Evolutionary conservation across 805 yeast genomes (phyloP).

Genomic region (Nakazawaea populi): DNA sequence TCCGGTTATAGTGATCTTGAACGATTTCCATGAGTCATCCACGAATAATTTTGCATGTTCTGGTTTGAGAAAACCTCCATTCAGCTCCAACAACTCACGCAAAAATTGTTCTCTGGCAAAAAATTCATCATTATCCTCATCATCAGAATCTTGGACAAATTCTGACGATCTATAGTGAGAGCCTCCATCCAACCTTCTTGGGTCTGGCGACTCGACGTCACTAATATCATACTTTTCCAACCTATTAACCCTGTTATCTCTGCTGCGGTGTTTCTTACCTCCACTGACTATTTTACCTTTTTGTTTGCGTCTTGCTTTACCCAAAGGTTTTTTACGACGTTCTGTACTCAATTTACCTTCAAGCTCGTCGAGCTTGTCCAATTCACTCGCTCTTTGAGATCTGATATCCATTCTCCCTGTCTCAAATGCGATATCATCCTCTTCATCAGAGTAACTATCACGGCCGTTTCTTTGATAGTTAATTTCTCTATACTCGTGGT

Average conservation of each 20-base stretch:
- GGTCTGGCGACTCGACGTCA: slow-evolving; percentile 22
- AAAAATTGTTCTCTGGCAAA: slow-evolving; percentile 42
- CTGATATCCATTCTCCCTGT: slow-evolving; percentile 14
- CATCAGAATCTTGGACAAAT: slow-evolving; percentile 53
- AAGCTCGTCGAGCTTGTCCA: slow-evolving; percentile 32
- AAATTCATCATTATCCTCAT: slow-evolving; percentile 44
- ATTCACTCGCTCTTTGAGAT: slow-evolving; percentile 3
- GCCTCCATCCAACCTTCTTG: background rate
- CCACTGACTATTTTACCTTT: slow-evolving; percentile 10
- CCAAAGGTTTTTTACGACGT: background rate
- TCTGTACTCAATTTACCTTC: slow-evolving; percentile 23
- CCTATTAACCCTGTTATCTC: slow-evolving; percentile 5
- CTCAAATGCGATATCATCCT: slow-evolving; percentile 24
- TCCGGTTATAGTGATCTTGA: slow-evolving; percentile 4
- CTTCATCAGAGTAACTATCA: slow-evolving; percentile 34
- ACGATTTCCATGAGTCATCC: slow-evolving; percentile 8
- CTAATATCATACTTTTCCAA: slow-evolving; percentile 26
- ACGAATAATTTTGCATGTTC: slow-evolving; percentile 9
- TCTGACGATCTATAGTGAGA: slow-evolving; percentile 40
- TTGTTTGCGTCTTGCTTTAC: slow-evolving; percentile 16
- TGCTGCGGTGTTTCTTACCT: slow-evolving; percentile 12
- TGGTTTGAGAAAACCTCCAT: slow-evolving; percentile 5
- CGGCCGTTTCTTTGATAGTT: slow-evolving; percentile 25
- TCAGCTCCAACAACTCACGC: slow-evolving; percentile 7
- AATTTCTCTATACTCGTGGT: slow-evolving; percentile 1